Base-by-base conservation (phyloP, 2,329 filamentous ascomycete genomes). In the Orbilia brochopaga region DNA sequence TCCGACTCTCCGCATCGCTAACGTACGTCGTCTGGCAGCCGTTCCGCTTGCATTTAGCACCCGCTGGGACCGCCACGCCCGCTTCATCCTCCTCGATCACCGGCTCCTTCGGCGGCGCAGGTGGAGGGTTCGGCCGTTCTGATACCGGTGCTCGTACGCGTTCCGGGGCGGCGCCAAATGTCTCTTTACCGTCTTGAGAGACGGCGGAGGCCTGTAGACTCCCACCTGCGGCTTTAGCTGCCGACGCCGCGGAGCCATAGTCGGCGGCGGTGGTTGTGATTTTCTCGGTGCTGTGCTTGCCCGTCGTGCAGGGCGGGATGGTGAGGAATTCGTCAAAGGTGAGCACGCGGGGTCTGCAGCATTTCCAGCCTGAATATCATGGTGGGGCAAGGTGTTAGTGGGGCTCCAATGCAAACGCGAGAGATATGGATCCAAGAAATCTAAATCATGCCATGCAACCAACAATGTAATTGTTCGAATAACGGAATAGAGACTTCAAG, bases 311-410 rank as follows among this genome's bases (percentile, higher is more conserved):
- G 40, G 94, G 93, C 55, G 90, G 83, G 77, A 99, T 97, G 72
- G 84, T 80, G 80, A 99, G 90, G 83, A 99, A 99, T 82, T 99
- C 94, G 81, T 99, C 94, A 79, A 99, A 99, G 69, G 92, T 97
- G 77, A 99, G 84, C 77, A 97, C 92, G 78, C 94, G 90, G 65
- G 57, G 89, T 82, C 97, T 97, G 86, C 94, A 99, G 83, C 94
- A 99, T 83, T 96, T 95, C 93, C 94, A 97, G 78, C 94, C 93
- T 97, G 77, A 13, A 51, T 61, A 6, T 21, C 17, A 23, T 62
- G 51, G 65, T 69, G 66, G 60, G 66, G 66, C 50, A 35, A 50
- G 6, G 6, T 17, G 54, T 70, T 70, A 70, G 66, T 59, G 66
- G 66, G 66, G 65, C 46, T 54, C 17, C 35, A 21, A 23, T 48